phyloP scores from a whole-genome alignment of 768 basidiomycete species.

The Leucogyrophana mollusca region DNA sequence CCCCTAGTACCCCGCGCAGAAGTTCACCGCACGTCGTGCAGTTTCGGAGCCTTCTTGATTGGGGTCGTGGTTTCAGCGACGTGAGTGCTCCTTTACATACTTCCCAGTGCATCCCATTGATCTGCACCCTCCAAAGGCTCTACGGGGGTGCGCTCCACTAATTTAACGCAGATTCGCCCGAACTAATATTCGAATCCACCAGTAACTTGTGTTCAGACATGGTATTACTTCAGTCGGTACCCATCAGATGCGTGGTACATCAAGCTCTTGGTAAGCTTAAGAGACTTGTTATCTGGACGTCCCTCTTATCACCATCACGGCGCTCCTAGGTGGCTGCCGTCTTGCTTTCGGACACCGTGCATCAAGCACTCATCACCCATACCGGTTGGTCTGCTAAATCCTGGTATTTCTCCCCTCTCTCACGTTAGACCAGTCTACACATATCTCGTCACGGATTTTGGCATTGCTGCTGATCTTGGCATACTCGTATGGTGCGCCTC shows the following conservation, averaged over 20 bases:
- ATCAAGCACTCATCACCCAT: slow-evolving; percentile 55
- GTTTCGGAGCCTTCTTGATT: slow-evolving; percentile 49
- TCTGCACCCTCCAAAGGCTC: slow-evolving; percentile 32
- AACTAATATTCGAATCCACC: not conserved
- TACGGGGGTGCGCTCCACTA: slow-evolving; percentile 42
- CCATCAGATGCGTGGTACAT: slow-evolving; percentile 49
- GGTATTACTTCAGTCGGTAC: slow-evolving; percentile 51
- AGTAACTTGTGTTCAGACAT: slow-evolving; percentile 58
- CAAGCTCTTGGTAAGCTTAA: slow-evolving; percentile 41
- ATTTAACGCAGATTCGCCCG: not conserved
- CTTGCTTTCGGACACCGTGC: slow-evolving; percentile 49
- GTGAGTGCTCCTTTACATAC: slow-evolving; percentile 33
- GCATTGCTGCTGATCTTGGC: slow-evolving; percentile 23
- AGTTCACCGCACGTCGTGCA: slow-evolving; percentile 17
- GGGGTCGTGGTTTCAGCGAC: slow-evolving; percentile 47
- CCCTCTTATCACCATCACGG: not conserved
- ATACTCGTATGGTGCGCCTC: slow-evolving; percentile 41
- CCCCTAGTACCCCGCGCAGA: not conserved
- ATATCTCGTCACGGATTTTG: slow-evolving; percentile 45
- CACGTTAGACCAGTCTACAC: slow-evolving; percentile 38
- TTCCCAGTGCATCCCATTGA: not conserved
- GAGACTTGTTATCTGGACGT: not conserved
- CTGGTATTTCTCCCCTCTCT: not conserved
- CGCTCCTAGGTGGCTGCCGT: slow-evolving; percentile 44
- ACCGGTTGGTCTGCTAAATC: slow-evolving; percentile 31